phyloP scores from a whole-genome alignment of 805 yeast species.

The Kockiozyma suomiensis region DNA sequence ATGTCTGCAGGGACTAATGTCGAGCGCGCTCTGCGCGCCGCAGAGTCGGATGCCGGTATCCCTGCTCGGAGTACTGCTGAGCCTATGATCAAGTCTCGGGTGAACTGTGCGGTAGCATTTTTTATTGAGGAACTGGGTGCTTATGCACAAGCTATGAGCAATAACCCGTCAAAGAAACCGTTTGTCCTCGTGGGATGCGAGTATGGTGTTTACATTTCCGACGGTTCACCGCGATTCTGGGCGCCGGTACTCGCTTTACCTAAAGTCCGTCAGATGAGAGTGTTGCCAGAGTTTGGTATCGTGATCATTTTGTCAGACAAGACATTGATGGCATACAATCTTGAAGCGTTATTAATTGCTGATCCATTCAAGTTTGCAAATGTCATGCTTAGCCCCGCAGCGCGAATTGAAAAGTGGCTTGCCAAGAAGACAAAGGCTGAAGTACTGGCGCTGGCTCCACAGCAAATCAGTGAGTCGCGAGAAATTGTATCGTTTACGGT shows the following conservation, averaged over 20 bases:
- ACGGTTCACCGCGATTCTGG: slow-evolving; percentile 52
- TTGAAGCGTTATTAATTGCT: slow-evolving; percentile 57
- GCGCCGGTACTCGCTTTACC: slow-evolving; percentile 55
- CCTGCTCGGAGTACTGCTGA: slow-evolving; percentile 29
- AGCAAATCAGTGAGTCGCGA: slow-evolving; percentile 44
- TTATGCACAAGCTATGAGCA: slow-evolving; percentile 33
- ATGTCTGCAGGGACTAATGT: slow-evolving; percentile 43
- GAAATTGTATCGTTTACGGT: slow-evolving; percentile 63
- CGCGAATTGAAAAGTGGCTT: slow-evolving; percentile 8
- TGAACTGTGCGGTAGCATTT: slow-evolving; percentile 52
- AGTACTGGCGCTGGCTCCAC: slow-evolving; percentile 41
- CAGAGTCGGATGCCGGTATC: slow-evolving; percentile 22
- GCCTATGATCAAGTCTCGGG: slow-evolving; percentile 41
- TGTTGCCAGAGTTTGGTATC: slow-evolving; percentile 58
- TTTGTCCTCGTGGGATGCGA: slow-evolving; percentile 59
- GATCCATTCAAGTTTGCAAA: slow-evolving; percentile 4
- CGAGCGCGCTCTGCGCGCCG: slow-evolving; percentile 41
- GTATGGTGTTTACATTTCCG: slow-evolving; percentile 61
- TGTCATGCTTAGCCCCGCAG: not conserved
- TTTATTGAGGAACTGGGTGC: slow-evolving; percentile 50
- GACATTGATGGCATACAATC: slow-evolving; percentile 60
- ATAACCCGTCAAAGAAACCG: not conserved
- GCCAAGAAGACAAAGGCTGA: slow-evolving; percentile 3
- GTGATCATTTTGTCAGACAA: slow-evolving; percentile 62
- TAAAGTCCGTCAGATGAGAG: slow-evolving; percentile 62